Percentiles rank a stretch among this genome's conserved stretches.
Evolutionary conservation across 768 basidiomycete genomes (phyloP).

Genomic region (Tricholoma bakamatsutake): DNA sequence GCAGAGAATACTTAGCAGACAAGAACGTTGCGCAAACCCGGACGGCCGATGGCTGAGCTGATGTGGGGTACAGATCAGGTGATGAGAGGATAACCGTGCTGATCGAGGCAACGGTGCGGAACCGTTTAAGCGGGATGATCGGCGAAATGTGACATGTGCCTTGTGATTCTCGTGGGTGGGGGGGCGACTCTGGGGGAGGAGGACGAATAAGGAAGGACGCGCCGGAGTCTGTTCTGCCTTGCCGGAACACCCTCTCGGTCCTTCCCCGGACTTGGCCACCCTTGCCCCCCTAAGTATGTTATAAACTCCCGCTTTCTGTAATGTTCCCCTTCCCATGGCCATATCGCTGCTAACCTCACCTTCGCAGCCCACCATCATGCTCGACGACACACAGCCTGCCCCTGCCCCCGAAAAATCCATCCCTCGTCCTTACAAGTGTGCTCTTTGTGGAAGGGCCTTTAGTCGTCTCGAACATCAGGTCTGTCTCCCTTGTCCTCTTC

Average conservation of each 20-base stretch:
- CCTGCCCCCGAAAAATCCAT: constrained; percentile 26
- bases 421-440: constrained; percentile 88
- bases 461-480: constrained; percentile 96
- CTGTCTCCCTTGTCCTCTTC: constrained; percentile 8
- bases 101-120: neutral
- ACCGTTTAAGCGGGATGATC: neutral
- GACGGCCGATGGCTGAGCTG: neutral
- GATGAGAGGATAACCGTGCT: neutral
- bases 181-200: neutral
- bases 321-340: constrained; percentile 4
- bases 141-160: neutral
- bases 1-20: too few species aligned
- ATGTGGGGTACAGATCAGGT: too few species aligned
- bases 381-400: constrained; percentile 11
- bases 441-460: constrained; percentile 90
- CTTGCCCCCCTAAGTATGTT: neutral
- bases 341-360: constrained; percentile 5
- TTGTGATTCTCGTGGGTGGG: neutral
- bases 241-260: constrained; percentile 4
- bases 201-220: too few species aligned
- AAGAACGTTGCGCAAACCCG: neutral
- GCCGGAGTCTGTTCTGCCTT: neutral
- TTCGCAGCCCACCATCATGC: constrained; percentile 12
- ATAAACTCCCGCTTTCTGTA: constrained; percentile 3
- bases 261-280: constrained; percentile 10